Base-by-base conservation (phyloP, 306 rosid species). In the Pyrus communis region DNA sequence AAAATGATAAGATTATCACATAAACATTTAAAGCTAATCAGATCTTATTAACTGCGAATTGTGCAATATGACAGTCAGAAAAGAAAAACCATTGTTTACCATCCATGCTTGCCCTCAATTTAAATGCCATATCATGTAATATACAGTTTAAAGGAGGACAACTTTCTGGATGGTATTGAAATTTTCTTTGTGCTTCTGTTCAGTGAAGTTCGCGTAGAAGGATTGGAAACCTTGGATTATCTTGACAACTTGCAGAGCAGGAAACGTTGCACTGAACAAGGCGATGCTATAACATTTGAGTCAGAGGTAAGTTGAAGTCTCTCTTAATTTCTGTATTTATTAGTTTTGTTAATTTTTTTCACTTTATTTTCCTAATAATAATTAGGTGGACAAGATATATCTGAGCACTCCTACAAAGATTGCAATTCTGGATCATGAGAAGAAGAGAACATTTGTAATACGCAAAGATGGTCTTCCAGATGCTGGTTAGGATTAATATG, bases 191-290 rank as follows among this genome's bases (percentile, higher is more conserved):
- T 89, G 78, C 77, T 33, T 81, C 65, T 82, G 65, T 87, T 71
- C 97, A 95, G 99, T 84, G 97, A 92, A 88, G 99, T 95, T 83
- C 92, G 97, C 77, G 96, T 95, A 55, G 97, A 95, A 90, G 99
- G 97, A 67, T 81, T 95, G 81, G 99, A 92, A 91, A 95, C 97
- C 28, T 81, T 92, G 69, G 99, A 95, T 87, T 95, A 90, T 89
- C 86, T 95, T 78, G 97, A 95, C 90, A 95, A 92, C 89, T 80
- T 85, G 91, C 90, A 84, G 87, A 82, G 84, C 82, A 86, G 83
- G 91, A 91, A 82, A 76, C 97, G 97, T 38, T 92, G 87, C 82
- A 95, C 97, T 63, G 97, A 95, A 81, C 97, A 95, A 83, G 97
- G 97, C 67, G 98, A 90, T 87, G 99, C 99, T 15, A 80, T 92